Percentiles rank a stretch among this genome's conserved stretches.
Evolutionary conservation across 176 grass and related monocot species (phyloP).

Genomic region (Saccharum spontaneum): DNA sequence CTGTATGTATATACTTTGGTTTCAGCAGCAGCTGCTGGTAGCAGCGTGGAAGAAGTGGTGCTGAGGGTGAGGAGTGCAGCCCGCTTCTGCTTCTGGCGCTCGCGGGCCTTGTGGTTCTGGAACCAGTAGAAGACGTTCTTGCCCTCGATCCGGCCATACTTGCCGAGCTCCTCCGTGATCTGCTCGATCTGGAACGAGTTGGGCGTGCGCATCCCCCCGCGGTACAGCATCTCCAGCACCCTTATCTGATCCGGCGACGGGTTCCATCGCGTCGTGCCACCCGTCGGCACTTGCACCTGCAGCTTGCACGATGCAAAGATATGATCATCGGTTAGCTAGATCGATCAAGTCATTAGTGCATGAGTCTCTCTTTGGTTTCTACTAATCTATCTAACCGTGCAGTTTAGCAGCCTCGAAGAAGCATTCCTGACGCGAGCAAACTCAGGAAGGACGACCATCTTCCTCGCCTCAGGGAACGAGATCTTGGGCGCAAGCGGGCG

Average conservation of each 20-base stretch:
- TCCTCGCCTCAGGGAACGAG: conserved; percentile 37
- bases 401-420: conserved; percentile 41
- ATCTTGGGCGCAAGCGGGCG: conserved; percentile 51
- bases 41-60: conserved; percentile 25
- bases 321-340: neutral
- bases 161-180: conserved; percentile 79
- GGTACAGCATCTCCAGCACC: conserved; percentile 82
- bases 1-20: conserved; percentile 33
- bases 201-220: conserved; percentile 78
- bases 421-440: conserved; percentile 32
- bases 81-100: conserved; percentile 97
- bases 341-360: neutral
- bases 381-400: conserved; percentile 23
- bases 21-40: neutral
- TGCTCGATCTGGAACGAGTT: conserved; percentile 83
- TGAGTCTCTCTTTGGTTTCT: neutral
- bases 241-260: conserved; percentile 86
- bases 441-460: conserved; percentile 24
- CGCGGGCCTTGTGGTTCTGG: conserved; percentile 95
- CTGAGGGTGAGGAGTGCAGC: conserved; percentile 70
- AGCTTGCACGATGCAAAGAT: neutral
- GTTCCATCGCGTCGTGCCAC: conserved; percentile 80
- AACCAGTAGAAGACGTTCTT: conserved; percentile 99
- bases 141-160: conserved; percentile 78
- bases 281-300: conserved; percentile 50